Evolutionary conservation across 345 rosid genomes (phyloP).

Genomic region (Psidium guajava): DNA sequence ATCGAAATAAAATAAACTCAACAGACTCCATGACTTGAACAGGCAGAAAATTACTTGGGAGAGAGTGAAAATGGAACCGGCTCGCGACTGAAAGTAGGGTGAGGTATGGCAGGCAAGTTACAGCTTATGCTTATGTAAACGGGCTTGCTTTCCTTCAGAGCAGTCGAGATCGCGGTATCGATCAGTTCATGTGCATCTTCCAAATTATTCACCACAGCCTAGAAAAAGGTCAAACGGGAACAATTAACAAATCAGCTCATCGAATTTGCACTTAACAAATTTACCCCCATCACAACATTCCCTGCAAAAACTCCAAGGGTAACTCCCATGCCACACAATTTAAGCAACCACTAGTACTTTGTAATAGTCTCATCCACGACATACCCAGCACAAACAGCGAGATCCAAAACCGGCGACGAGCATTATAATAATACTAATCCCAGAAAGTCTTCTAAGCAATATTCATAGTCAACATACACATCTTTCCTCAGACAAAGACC

Average conservation of each 20-base stretch:
- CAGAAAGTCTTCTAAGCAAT: not conserved
- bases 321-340: not conserved
- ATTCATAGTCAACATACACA: not conserved
- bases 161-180: constrained; percentile 65
- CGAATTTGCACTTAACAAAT: not conserved
- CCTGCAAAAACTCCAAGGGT: not conserved
- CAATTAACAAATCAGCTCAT: not conserved
- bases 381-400: not conserved
- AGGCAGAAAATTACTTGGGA: constrained; percentile 27
- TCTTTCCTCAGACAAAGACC: not conserved
- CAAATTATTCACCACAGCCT: constrained; percentile 77
- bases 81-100: constrained; percentile 55
- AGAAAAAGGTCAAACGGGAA: not conserved
- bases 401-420: not conserved
- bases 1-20: not conserved
- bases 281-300: not conserved
- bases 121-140: constrained; percentile 72
- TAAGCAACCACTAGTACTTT: not conserved
- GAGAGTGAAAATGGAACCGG: constrained; percentile 55
- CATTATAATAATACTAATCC: not conserved
- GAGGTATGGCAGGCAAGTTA: constrained; percentile 57
- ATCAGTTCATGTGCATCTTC: constrained; percentile 70
- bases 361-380: not conserved
- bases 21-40: not conserved
- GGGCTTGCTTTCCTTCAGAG: constrained; percentile 79